phyloP scores from a whole-genome alignment of 345 rosid species.

The Physaria fendleri region DNA sequence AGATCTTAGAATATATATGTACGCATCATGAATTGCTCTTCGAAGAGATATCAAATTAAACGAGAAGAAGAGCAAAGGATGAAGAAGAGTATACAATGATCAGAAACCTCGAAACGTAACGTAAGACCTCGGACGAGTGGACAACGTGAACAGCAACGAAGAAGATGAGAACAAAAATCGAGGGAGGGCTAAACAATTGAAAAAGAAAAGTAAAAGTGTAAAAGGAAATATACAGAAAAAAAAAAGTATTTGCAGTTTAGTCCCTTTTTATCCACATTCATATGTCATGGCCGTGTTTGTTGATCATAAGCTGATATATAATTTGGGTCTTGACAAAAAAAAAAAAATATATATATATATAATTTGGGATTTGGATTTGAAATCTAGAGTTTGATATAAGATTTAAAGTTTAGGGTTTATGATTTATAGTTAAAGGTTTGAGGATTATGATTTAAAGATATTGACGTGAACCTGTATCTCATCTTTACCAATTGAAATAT shows the following conservation, averaged over 20 bases:
- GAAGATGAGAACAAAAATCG: slow-evolving; percentile 9
- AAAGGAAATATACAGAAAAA: not conserved
- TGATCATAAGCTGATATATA: not conserved
- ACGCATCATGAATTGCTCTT: slow-evolving; percentile 17
- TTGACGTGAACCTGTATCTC: no score
- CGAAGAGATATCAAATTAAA: not conserved
- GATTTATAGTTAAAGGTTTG: no score
- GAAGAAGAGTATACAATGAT: slow-evolving; percentile 9
- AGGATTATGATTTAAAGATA: no score
- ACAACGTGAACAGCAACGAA: slow-evolving; percentile 5
- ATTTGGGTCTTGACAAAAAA: not conserved
- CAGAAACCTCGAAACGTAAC: not conserved
- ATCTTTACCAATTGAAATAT: no score
- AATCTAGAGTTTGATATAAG: no score
- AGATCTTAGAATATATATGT: not conserved
- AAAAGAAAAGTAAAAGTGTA: not conserved
- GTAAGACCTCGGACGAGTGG: slow-evolving; percentile 27
- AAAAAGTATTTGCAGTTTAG: not conserved
- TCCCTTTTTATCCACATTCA: slow-evolving; percentile 12
- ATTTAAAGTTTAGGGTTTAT: no score
- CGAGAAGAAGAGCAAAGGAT: not conserved
- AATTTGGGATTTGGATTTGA: no score
- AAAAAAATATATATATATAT: no score
- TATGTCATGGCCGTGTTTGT: no score
- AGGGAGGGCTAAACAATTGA: not conserved